Base-by-base conservation (phyloP, 441 rosid species). In the Mallotus repandus region DNA sequence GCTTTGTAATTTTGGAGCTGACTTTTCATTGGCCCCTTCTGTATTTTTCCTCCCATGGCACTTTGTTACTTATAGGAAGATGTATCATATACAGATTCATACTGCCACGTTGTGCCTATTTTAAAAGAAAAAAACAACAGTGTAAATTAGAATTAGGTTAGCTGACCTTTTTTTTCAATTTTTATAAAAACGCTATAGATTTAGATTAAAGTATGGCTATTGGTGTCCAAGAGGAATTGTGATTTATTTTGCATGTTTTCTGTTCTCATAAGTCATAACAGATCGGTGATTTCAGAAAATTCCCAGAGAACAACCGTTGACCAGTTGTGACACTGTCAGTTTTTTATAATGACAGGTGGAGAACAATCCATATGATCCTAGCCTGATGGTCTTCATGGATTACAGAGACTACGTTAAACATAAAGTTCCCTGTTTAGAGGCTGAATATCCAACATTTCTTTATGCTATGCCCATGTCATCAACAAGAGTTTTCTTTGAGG, bases 341-440 rank as follows among this genome's bases (percentile, higher is more conserved):
- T 82, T 54, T 56, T 70, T 71, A 54, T 68, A 62, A 72, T 78
- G 76, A 65, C 85, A 93, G 99, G 99, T 95, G 86, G 98, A 95
- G 82, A 88, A 84, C 78, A 86, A 81, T 88, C 97, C 99, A 58
- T 95, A 88, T 81, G 97, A 95, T 89, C 97, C 97, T 65, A 87
- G 81, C 73, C 84, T 88, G 81, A 95, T 93, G 99, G 98, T 95
- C 76, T 95, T 95, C 85, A 95, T 93, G 99, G 99, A 95, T 75
- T 95, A 93, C 75, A 87, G 99, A 88, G 91, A 90, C 80, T 86
- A 85, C 74, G 82, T 76, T 58, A 86, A 83, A 66, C 84, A 83
- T 70, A 79, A 89, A 74, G 83, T 78, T 79, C 78, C 83, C 55
- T 78, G 79, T 79, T 78, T 83, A 55, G 97, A 93, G 81, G 88